These are phyloP conservation scores for Neofusicoccum cordaticola DNA, from an alignment of 2,329 filamentous ascomycete genomes.

Conservation along the genomic window DNA sequence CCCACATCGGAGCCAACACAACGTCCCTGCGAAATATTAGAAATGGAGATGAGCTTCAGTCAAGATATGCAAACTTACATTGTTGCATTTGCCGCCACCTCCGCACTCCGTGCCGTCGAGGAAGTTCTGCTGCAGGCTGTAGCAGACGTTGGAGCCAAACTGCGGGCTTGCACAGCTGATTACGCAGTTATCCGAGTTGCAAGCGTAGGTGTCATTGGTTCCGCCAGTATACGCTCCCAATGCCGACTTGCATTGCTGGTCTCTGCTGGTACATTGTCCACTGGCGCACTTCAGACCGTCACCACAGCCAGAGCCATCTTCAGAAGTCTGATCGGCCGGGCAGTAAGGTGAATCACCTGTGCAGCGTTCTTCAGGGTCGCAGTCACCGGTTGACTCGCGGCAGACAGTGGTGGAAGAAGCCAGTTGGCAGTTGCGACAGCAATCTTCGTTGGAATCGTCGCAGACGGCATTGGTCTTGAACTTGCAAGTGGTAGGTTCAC, in stretches of 20 bases:
- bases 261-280: conserved; percentile 89
- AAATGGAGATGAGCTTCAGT: background rate
- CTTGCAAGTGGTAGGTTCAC: conserved; percentile 80
- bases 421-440: conserved; percentile 71
- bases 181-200: conserved; percentile 66
- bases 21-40: conserved; percentile 51
- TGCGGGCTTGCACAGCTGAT: conserved; percentile 72
- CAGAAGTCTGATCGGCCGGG: conserved; percentile 66
- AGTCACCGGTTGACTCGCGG: conserved; percentile 72
- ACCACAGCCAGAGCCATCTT: conserved; percentile 72
- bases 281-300: conserved; percentile 74
- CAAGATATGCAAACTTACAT: conserved; percentile 46
- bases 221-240: conserved; percentile 68
- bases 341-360: conserved; percentile 70
- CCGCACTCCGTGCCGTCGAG: conserved; percentile 85
- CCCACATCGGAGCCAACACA: conserved; percentile 70
- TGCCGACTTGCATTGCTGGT: conserved; percentile 82
- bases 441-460: conserved; percentile 81
- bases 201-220: conserved; percentile 72
- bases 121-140: conserved; percentile 83
- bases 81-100: conserved; percentile 73
- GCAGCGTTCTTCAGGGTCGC: conserved; percentile 84
- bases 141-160: conserved; percentile 65
- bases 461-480: conserved; percentile 76
- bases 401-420: conserved; percentile 70